Evolutionary conservation across 495 filamentous ascomycete species (phyloP), one percentile per base, ranked within the genome.

Genomic region (Lasiosphaeria ovina): DNA sequence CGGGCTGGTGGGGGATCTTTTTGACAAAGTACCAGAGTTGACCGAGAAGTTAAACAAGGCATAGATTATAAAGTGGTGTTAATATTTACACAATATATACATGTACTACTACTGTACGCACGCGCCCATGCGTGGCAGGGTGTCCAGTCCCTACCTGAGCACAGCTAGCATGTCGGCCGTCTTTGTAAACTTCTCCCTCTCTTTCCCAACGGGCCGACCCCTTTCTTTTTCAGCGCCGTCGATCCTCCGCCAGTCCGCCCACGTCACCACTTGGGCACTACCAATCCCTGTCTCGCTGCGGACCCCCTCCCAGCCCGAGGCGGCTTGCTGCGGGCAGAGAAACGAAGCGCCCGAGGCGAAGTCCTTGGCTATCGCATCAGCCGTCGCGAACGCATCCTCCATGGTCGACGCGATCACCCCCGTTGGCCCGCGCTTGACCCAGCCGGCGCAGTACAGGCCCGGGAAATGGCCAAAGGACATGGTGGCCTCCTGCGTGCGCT

Each of bases 371-470:
- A 98, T 87, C 3, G 86, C 85, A 70, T 96, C 92, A 0, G 86
- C 95, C 2, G 92, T 97, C 16, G 83, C 81, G 67, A 97, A 97
- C 0, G 93, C 95, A 73, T 98, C 95, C 55, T 87, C 86, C 93
- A 98, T 96, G 0, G 94, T 98, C 34, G 87, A 91, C 9, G 94
- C 93, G 71, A 98, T 98, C 3, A 97, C 93, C 6, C 94, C 94
- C 5, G 92, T 96, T 0, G 94, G 95, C 1, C 94, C 94, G 47
- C 91, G 81, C 74, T 98, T 98, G 24, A 96, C 93, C 94, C 94
- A 98, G 4, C 94, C 94, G 24, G 93, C 90, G 63, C 91, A 93
- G 73, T 98, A 98, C 16, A 97, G 67, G 1, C 95, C 95, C 2
- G 90, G 89, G 1, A 96, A 74, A 40, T 34, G 14, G 14, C 34